phyloP scores from a whole-genome alignment of 2,329 filamentous ascomycete genomes.

The Penicillium italicum region DNA sequence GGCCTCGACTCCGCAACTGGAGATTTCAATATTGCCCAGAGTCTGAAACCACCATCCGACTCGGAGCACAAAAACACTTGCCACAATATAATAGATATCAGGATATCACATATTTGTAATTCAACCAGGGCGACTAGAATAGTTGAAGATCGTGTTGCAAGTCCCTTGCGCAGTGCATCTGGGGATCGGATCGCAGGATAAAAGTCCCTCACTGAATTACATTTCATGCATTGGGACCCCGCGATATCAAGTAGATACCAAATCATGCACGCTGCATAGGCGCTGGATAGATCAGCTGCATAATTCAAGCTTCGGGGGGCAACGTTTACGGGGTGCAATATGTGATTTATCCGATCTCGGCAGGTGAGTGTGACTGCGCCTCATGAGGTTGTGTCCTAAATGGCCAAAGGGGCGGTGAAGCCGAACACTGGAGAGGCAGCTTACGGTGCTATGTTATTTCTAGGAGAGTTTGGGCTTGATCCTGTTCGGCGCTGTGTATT shows the following conservation, averaged over 20 bases:
- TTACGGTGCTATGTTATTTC: slow-evolving; percentile 4
- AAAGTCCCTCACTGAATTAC: slow-evolving; percentile 8
- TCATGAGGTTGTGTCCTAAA: not conserved
- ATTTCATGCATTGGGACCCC: slow-evolving; percentile 2
- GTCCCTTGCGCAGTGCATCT: slow-evolving; percentile 20
- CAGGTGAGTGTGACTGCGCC: slow-evolving; percentile 11
- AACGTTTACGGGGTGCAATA: slow-evolving; percentile 2
- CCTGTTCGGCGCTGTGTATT: not conserved
- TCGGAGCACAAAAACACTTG: not conserved
- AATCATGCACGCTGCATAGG: slow-evolving; percentile 3
- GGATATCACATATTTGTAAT: slow-evolving; percentile 8
- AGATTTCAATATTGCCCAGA: not conserved
- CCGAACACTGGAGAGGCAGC: not conserved
- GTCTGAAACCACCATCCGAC: not conserved
- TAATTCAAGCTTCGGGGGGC: slow-evolving; percentile 11
- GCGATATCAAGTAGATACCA: not conserved
- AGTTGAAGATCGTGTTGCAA: slow-evolving; percentile 15
- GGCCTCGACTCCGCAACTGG: slow-evolving; percentile 2
- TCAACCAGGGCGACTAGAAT: slow-evolving; percentile 6
- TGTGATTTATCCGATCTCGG: slow-evolving; percentile 7
- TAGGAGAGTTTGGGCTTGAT: slow-evolving; percentile 1
- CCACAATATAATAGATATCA: not conserved
- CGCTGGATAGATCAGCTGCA: slow-evolving; percentile 18
- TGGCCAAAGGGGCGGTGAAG: slow-evolving; percentile 14
- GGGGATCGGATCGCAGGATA: slow-evolving; percentile 15